A percentile compares a stretch with the other conserved stretches of the same genome.
These are phyloP conservation scores for Phyllosticta citrichinensis DNA, from an alignment of 2,329 filamentous ascomycete genomes.

Conservation along the genomic window DNA sequence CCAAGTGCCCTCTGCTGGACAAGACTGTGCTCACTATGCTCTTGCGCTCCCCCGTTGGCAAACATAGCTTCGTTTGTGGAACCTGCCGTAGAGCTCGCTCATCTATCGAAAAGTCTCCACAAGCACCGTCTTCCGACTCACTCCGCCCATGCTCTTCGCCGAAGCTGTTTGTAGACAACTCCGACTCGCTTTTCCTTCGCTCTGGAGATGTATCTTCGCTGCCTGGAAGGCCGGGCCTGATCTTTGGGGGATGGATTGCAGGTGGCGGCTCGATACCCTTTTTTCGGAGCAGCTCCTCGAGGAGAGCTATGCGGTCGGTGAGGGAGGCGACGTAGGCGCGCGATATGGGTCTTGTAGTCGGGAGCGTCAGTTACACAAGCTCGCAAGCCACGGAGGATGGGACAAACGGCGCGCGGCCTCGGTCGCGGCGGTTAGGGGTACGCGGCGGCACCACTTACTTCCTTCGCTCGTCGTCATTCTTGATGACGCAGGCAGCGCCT, in stretches of 20 bases:
- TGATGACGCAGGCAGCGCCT: constrained; percentile 45
- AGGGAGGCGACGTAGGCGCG: constrained; percentile 50
- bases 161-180: neutral
- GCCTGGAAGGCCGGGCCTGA: constrained; percentile 26
- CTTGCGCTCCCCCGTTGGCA: constrained; percentile 19
- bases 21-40: constrained; percentile 39
- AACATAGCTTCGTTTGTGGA: neutral
- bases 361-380: neutral
- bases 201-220: constrained; percentile 19
- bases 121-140: constrained; percentile 15
- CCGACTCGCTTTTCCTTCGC: constrained; percentile 14
- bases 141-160: neutral
- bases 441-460: constrained; percentile 30
- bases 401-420: neutral
- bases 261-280: constrained; percentile 41
- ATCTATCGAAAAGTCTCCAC: neutral
- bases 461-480: constrained; percentile 47
- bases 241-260: constrained; percentile 45
- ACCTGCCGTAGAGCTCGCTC: constrained; percentile 19
- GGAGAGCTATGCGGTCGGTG: constrained; percentile 43
- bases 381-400: neutral
- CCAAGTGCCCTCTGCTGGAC: constrained; percentile 40
- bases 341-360: constrained; percentile 40
- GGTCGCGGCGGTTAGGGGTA: neutral
- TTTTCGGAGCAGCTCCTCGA: constrained; percentile 44